phyloP scores from a whole-genome alignment of 2,329 filamentous ascomycete species.

The Nothophoma quercina region DNA sequence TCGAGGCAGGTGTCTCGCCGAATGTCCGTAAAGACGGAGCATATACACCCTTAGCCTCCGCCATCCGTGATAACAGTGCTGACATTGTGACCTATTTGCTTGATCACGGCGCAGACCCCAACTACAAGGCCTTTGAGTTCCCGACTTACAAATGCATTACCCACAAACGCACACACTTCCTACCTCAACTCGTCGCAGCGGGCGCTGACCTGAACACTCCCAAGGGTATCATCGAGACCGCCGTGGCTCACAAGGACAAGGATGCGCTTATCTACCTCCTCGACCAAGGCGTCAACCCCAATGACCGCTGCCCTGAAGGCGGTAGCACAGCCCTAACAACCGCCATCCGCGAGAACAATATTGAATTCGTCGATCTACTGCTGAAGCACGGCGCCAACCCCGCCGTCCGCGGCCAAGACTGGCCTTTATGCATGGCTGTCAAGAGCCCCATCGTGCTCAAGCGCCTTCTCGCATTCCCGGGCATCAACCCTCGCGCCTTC shows the following conservation, averaged over 20 bases:
- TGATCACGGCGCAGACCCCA: conserved; percentile 60
- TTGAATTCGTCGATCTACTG: conserved; percentile 67
- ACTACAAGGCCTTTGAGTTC: conserved; percentile 67
- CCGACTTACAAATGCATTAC: conserved; percentile 74
- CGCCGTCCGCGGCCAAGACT: conserved; percentile 71
- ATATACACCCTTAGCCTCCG: conserved; percentile 72
- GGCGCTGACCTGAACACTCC: conserved; percentile 67
- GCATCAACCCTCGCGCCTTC: conserved; percentile 67
- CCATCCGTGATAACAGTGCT: conserved; percentile 70
- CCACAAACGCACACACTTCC: conserved; percentile 67
- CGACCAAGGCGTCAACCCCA: conserved; percentile 66
- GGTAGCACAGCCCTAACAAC: conserved; percentile 71
- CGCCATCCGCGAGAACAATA: conserved; percentile 67
- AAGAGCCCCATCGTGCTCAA: conserved; percentile 66
- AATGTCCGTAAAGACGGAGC: conserved; percentile 70
- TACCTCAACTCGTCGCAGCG: conserved; percentile 64
- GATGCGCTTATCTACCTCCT: conserved; percentile 68
- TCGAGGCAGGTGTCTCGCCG: conserved; percentile 66
- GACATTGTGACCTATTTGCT: conserved; percentile 70
- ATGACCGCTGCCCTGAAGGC: conserved; percentile 65
- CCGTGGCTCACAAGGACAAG: conserved; percentile 67
- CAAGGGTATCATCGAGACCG: conserved; percentile 71
- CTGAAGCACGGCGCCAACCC: conserved; percentile 67
- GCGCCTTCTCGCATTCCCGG: conserved; percentile 62
- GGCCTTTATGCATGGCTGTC: conserved; percentile 75